These are phyloP conservation scores for Colletotrichum godetiae DNA, from an alignment of 2,329 filamentous ascomycete species.

Conservation along the genomic window DNA sequence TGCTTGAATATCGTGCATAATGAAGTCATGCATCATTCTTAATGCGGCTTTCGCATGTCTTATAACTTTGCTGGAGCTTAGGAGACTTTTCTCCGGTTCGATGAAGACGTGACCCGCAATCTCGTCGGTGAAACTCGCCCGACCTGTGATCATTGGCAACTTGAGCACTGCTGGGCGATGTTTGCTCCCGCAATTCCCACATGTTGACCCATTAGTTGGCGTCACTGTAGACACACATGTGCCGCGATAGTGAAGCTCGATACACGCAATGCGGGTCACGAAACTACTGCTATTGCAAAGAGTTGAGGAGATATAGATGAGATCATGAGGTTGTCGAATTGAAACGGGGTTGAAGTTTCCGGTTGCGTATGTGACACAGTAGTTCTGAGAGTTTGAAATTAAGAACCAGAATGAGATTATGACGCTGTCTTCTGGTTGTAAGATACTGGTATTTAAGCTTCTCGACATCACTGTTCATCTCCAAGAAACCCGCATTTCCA, in stretches of 20 bases:
- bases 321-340: too few relatives aligned
- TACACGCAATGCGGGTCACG: constrained; percentile 2
- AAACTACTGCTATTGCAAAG: neutral
- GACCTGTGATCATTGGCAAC: neutral
- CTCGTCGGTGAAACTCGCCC: neutral
- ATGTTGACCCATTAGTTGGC: constrained; percentile 7
- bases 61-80: neutral
- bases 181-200: neutral
- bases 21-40: too few relatives aligned
- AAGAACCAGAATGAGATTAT: too few relatives aligned
- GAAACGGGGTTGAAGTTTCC: too few relatives aligned
- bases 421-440: too few relatives aligned
- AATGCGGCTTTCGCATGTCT: too few relatives aligned
- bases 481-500: neutral
- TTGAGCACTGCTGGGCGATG: neutral
- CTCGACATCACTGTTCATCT: too few relatives aligned
- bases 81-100: neutral
- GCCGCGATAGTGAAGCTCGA: neutral
- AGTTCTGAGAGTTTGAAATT: too few relatives aligned
- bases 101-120: neutral
- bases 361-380: too few relatives aligned
- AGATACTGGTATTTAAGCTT: too few relatives aligned
- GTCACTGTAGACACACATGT: neutral
- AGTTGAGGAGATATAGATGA: too few relatives aligned
- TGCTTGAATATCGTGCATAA: too few relatives aligned